These are phyloP conservation scores for Chlamydomonas applanata DNA, from an alignment of 139 green algal species.

Conservation along the genomic window DNA sequence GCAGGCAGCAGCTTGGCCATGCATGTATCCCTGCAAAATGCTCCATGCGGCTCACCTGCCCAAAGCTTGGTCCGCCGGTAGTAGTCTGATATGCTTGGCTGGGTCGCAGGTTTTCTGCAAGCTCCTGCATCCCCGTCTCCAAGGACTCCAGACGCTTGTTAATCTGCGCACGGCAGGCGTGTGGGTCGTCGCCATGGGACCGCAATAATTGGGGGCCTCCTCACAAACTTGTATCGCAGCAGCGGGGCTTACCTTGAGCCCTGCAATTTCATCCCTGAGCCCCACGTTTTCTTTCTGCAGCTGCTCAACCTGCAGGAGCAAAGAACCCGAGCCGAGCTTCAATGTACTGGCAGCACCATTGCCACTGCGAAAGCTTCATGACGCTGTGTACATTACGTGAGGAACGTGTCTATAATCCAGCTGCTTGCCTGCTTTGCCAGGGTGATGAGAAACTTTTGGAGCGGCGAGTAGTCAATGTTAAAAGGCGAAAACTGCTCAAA, in stretches of 20 bases:
- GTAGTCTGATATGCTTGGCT: neutral
- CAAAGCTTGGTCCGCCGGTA: neutral
- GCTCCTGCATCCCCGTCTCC: conserved; percentile 42
- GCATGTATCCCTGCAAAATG: too few relatives aligned
- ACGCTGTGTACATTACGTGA: too few relatives aligned
- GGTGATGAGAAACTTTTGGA: conserved; percentile 30
- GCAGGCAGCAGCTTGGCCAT: too few relatives aligned
- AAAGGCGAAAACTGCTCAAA: neutral
- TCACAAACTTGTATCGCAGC: neutral
- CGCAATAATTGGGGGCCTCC: neutral
- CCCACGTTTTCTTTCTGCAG: conserved; percentile 31
- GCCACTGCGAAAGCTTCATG: neutral
- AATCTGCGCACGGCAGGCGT: conserved; percentile 13
- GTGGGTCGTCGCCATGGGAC: neutral
- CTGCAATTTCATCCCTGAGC: conserved; percentile 24
- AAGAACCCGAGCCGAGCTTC: neutral
- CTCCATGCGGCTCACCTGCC: neutral
- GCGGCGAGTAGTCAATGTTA: conserved; percentile 23
- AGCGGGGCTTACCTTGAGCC: conserved; percentile 23
- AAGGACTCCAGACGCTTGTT: conserved; percentile 25
- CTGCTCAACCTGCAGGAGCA: conserved; percentile 32
- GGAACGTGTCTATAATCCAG: too few relatives aligned
- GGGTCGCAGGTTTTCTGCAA: conserved; percentile 20
- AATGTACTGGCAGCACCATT: neutral
- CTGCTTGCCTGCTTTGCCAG: conserved; percentile 23